These are phyloP conservation scores for Paraphoma chrysanthemicola DNA, from an alignment of 2,329 filamentous ascomycete genomes.

Conservation along the genomic window DNA sequence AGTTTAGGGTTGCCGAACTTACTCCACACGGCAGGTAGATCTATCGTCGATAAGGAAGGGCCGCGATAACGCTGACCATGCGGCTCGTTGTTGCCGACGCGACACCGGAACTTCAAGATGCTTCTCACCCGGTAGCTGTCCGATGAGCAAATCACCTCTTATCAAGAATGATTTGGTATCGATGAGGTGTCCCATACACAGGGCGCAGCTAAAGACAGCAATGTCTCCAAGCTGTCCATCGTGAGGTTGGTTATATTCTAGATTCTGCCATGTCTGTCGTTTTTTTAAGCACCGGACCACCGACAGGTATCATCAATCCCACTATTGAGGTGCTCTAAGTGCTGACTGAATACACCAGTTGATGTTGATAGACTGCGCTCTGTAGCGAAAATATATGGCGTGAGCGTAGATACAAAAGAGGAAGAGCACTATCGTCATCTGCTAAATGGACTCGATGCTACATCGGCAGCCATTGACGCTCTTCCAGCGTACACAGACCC, in stretches of 20 bases:
- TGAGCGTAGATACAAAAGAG: constrained; percentile 16
- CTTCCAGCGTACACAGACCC: constrained; percentile 28
- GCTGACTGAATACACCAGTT: too few species aligned
- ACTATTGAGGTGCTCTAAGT: too few species aligned
- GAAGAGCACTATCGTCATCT: constrained; percentile 29
- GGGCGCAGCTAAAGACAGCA: too few species aligned
- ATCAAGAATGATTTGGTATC: neutral
- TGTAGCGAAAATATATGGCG: constrained; percentile 18
- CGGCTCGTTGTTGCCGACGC: constrained; percentile 5
- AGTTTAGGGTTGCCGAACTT: too few species aligned
- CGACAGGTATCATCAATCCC: constrained; percentile 12
- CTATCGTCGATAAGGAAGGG: too few species aligned
- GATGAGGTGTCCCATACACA: too few species aligned
- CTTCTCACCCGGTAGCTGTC: too few species aligned
- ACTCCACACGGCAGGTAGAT: too few species aligned
- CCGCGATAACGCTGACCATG: neutral
- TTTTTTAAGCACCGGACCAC: constrained; percentile 18
- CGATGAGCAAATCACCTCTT: too few species aligned
- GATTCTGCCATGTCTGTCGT: constrained; percentile 16
- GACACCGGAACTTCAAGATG: neutral
- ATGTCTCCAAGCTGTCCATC: too few species aligned
- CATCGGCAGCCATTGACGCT: constrained; percentile 14
- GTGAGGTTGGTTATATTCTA: too few species aligned
- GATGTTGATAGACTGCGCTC: constrained; percentile 15
- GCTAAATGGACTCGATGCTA: constrained; percentile 30